Evolutionary conservation across 345 rosid genomes (phyloP), one percentile per base, ranked within the genome.

Genomic region (Arabidopsis suecica): DNA sequence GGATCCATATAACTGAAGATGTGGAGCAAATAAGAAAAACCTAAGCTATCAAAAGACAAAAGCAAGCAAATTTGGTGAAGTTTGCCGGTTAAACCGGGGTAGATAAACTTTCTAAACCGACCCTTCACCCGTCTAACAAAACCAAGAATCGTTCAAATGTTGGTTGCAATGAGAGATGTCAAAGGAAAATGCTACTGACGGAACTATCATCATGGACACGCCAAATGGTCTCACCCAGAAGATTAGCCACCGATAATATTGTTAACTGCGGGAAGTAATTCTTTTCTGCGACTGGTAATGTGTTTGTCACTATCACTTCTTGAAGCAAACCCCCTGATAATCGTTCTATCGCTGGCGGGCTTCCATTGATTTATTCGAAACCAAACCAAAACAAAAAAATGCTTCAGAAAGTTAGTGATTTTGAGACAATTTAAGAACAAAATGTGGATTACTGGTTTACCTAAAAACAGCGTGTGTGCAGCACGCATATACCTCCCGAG

Each of bases 401-500:
- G 79, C 41, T 54, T 76, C 33, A 61, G 74, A 22, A 56, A 54
- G 9, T 20, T 20, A 36, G 20, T 47, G 45, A 16, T 18, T n/a
- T 47, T 18, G 37, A 12, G 64, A 44, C 50, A 10, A 11, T 51
- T 25, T 65, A 48, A 37, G 49, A 16, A 34, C n/a, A 65, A 75
- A 55, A 9, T 14, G 60, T 62, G 47, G 34, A 9, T 42, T 69
- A 44, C 7, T 6, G 5, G 8, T 5, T 41, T 83, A 94, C 98
- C 97, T 94, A 82, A 94, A 94, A 83, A 94, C 97, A 72, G 98
- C 96, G 70, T 94, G 98, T 0, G 95, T 94, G 74, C 86, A 84
- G 84, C 98, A 94, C n/a, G 98, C 97, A 76, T 90, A 94, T 67
- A 94, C 98, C 87, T 94, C 98, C 62, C 96, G 81, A 18, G 98